phyloP scores from a whole-genome alignment of 352 stramenopile genomes.

The Pythium guiyangense region DNA sequence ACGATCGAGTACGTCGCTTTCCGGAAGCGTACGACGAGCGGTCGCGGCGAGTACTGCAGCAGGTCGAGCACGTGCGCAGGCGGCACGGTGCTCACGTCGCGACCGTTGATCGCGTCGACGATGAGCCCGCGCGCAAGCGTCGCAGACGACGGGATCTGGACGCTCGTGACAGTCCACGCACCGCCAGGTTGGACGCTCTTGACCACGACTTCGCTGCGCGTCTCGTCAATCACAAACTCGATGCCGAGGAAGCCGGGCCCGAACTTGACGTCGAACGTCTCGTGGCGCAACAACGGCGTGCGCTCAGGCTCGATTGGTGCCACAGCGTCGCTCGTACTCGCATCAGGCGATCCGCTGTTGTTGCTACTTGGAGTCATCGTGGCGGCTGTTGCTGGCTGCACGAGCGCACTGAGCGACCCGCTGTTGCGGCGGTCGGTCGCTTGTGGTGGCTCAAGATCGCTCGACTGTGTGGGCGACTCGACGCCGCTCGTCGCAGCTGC shows the following conservation, averaged over 20 bases:
- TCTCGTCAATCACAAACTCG: slow-evolving; percentile 60
- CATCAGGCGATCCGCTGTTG: slow-evolving; percentile 2
- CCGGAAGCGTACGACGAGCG: slow-evolving; percentile 61
- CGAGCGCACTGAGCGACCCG: not conserved
- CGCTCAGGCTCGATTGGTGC: not conserved
- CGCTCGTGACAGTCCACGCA: slow-evolving; percentile 24
- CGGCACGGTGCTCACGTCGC: slow-evolving; percentile 21
- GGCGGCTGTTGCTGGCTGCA: not conserved
- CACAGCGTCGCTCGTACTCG: not conserved
- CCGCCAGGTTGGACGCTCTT: slow-evolving; percentile 41
- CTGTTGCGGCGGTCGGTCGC: too few relatives aligned
- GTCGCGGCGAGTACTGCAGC: slow-evolving; percentile 51
- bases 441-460: not conserved
- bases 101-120: slow-evolving; percentile 64
- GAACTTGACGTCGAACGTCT: slow-evolving; percentile 72
- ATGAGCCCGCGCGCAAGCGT: slow-evolving; percentile 46
- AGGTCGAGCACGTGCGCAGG: slow-evolving; percentile 59
- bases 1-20: slow-evolving; percentile 35
- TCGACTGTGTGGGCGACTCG: not conserved
- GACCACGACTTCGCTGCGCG: slow-evolving; percentile 51
- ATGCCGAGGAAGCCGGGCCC: slow-evolving; percentile 66
- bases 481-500: not conserved
- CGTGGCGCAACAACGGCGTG: slow-evolving; percentile 11
- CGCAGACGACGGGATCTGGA: slow-evolving; percentile 36
- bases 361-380: slow-evolving; percentile 11